These are phyloP conservation scores for Xenoacremonium recifei DNA, from an alignment of 2,329 filamentous ascomycete genomes.

Conservation along the genomic window DNA sequence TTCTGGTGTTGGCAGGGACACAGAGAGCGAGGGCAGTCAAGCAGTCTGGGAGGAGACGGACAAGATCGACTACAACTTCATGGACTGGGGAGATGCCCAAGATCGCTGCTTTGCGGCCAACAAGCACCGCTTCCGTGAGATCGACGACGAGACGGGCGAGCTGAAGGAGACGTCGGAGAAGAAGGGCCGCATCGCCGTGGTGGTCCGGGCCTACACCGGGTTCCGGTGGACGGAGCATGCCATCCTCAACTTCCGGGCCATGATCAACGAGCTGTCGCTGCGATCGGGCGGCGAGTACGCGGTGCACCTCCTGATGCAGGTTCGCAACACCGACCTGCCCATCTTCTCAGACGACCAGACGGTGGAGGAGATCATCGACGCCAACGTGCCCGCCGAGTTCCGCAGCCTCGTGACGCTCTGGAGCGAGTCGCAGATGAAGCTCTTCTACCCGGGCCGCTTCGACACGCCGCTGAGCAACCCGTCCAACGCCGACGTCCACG, in stretches of 20 bases:
- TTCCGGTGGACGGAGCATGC: constrained; percentile 77
- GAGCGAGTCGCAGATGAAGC: constrained; percentile 80
- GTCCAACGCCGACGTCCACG: constrained; percentile 58
- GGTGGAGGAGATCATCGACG: constrained; percentile 68
- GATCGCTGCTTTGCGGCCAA: constrained; percentile 58
- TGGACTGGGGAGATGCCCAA: constrained; percentile 58
- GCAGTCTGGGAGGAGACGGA: constrained; percentile 54
- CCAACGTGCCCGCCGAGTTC: constrained; percentile 70
- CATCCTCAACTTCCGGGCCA: constrained; percentile 75
- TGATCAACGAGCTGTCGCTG: constrained; percentile 76
- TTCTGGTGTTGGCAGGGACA: constrained; percentile 67
- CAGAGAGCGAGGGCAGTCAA: constrained; percentile 66
- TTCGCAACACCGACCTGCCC: constrained; percentile 74
- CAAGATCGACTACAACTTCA: constrained; percentile 53
- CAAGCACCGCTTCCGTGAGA: constrained; percentile 54
- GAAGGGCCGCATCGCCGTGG: constrained; percentile 65
- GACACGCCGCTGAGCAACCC: constrained; percentile 64
- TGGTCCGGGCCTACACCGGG: constrained; percentile 78
- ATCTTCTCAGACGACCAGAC: constrained; percentile 79
- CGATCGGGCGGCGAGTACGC: constrained; percentile 79
- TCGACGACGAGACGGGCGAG: constrained; percentile 38
- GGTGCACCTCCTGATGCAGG: constrained; percentile 81
- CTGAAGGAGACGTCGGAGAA: constrained; percentile 32
- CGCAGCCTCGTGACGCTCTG: constrained; percentile 77
- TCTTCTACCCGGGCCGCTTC: constrained; percentile 72